phyloP scores from a whole-genome alignment of 129 eudicot genomes.

The Artemisia tridentata region DNA sequence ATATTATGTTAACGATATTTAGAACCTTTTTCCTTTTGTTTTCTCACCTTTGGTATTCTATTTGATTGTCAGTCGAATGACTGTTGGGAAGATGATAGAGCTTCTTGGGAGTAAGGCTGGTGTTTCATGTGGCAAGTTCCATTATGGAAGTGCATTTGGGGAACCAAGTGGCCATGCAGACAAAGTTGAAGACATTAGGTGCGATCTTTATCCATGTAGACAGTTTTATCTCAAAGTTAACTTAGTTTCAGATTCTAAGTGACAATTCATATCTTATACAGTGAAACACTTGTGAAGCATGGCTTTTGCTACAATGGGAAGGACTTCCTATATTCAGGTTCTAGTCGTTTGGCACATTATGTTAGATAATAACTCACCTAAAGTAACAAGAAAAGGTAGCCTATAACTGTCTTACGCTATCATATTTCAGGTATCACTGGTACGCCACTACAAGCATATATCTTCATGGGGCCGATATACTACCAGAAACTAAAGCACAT shows the following conservation, averaged over 20 bases:
- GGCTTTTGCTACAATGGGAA: constrained; percentile 93
- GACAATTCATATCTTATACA: constrained; percentile 33
- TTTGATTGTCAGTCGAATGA: constrained; percentile 71
- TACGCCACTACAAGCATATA: constrained; percentile 86
- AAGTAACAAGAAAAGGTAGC: background rate
- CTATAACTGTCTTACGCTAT: background rate
- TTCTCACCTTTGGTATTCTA: constrained; percentile 8
- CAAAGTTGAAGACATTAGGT: constrained; percentile 91
- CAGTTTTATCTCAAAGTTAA: constrained; percentile 2
- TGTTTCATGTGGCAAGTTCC: constrained; percentile 89
- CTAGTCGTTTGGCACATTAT: constrained; percentile 5
- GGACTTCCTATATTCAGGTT: constrained; percentile 92
- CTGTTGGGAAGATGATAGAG: constrained; percentile 98
- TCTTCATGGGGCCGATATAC: constrained; percentile 98
- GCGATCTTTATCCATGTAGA: background rate
- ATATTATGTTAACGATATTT: background rate
- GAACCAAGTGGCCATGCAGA: constrained; percentile 99
- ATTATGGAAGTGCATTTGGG: constrained; percentile 97
- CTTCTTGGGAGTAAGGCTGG: constrained; percentile 99
- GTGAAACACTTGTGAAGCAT: constrained; percentile 90
- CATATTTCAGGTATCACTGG: constrained; percentile 82
- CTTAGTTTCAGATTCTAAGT: background rate
- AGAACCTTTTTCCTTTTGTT: background rate
- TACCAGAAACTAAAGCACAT: constrained; percentile 96
- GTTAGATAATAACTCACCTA: background rate